Evolutionary conservation across 2,329 filamentous ascomycete genomes (phyloP).

Genomic region (Sphaerostilbella broomeana): DNA sequence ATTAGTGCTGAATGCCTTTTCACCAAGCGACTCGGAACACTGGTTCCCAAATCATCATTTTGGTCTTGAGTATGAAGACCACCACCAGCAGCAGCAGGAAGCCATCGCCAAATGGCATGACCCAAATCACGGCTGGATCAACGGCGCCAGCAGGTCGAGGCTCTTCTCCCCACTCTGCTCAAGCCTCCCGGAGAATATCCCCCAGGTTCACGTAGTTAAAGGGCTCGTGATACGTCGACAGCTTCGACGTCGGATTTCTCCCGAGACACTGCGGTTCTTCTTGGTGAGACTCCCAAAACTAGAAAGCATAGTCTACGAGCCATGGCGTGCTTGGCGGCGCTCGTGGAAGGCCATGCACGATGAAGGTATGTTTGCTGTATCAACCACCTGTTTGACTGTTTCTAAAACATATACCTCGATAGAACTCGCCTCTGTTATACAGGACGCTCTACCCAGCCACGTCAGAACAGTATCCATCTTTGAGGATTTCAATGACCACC

Average conservation of each 20-base stretch:
- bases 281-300: conserved; percentile 12
- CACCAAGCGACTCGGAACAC: conserved; percentile 15
- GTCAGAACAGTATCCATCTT: conserved; percentile 10
- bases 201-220: conserved; percentile 12
- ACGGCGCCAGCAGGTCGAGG: conserved; percentile 13
- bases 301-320: conserved; percentile 12
- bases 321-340: conserved; percentile 6
- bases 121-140: conserved; percentile 14
- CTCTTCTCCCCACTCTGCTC: conserved; percentile 3
- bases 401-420: neutral
- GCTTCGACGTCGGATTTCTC: conserved; percentile 11
- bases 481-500: conserved; percentile 10
- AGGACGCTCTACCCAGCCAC: neutral
- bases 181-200: conserved; percentile 5
- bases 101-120: conserved; percentile 9
- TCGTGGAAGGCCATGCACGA: neutral
- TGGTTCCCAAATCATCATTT: conserved; percentile 12
- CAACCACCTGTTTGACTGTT: neutral
- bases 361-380: neutral
- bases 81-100: neutral
- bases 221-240: conserved; percentile 12
- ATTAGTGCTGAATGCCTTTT: conserved; percentile 13
- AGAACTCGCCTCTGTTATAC: neutral
- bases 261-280: conserved; percentile 4
- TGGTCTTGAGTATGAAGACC: neutral